phyloP scores from a whole-genome alignment of 352 stramenopile genomes.

The Pythium biforme region DNA sequence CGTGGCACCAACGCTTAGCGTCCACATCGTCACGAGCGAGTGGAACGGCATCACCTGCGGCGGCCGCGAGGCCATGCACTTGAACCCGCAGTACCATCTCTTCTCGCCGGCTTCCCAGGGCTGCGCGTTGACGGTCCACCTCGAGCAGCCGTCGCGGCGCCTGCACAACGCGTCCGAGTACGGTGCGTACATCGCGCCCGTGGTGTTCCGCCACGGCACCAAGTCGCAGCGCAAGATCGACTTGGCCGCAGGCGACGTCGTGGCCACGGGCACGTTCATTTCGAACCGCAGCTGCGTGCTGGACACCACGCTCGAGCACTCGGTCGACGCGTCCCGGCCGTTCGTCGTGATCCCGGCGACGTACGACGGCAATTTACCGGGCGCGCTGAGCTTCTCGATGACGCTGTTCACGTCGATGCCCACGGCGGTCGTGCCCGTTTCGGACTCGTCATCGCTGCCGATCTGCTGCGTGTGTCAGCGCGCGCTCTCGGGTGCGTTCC shows the following conservation, averaged over 20 bases:
- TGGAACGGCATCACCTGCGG: slow-evolving; percentile 83
- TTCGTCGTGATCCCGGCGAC: slow-evolving; percentile 39
- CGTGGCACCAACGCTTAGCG: slow-evolving; percentile 50
- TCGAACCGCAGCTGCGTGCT: slow-evolving; percentile 80
- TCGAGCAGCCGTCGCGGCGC: slow-evolving; percentile 77
- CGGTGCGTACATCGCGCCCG: slow-evolving; percentile 65
- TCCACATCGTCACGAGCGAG: slow-evolving; percentile 72
- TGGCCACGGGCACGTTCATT: slow-evolving; percentile 83
- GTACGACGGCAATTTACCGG: slow-evolving; percentile 28
- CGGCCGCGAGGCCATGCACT: slow-evolving; percentile 75
- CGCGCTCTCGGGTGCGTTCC: slow-evolving; percentile 34
- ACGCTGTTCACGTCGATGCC: slow-evolving; percentile 33
- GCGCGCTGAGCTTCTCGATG: slow-evolving; percentile 24
- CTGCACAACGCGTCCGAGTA: slow-evolving; percentile 79
- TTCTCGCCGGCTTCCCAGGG: slow-evolving; percentile 56
- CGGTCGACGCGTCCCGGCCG: slow-evolving; percentile 10
- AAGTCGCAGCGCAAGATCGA: slow-evolving; percentile 76
- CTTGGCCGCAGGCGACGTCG: slow-evolving; percentile 60
- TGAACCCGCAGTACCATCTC: slow-evolving; percentile 85
- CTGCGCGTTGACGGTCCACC: slow-evolving; percentile 52
- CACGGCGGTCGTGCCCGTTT: slow-evolving; percentile 32
- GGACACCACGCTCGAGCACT: slow-evolving; percentile 45
- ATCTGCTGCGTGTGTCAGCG: slow-evolving; percentile 38
- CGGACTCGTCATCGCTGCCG: slow-evolving; percentile 33
- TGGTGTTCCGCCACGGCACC: slow-evolving; percentile 76